Percentiles rank a stretch among this genome's conserved stretches.
These are phyloP conservation scores for Pelargonium australe DNA, from an alignment of 441 rosid genomes.

Conservation along the genomic window DNA sequence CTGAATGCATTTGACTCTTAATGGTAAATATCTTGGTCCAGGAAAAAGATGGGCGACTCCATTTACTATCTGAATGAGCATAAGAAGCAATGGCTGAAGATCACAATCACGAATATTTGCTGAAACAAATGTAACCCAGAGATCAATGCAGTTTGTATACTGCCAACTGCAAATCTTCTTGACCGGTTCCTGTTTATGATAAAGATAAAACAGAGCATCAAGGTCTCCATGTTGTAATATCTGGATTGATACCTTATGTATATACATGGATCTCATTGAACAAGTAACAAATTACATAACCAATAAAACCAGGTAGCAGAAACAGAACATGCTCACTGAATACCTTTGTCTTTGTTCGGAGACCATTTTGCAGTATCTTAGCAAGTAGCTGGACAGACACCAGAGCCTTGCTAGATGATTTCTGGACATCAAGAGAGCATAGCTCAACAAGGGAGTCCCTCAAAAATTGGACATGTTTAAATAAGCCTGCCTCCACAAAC, in stretches of 20 bases:
- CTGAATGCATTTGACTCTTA: constrained; percentile 70
- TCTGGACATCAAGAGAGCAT: constrained; percentile 73
- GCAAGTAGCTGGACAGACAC: constrained; percentile 63
- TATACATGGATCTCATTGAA: constrained; percentile 3
- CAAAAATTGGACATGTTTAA: constrained; percentile 42
- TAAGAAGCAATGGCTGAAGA: constrained; percentile 56
- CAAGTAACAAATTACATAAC: constrained; percentile 3
- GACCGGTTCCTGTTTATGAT: constrained; percentile 43
- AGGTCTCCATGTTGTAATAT: background rate
- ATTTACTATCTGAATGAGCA: constrained; percentile 63
- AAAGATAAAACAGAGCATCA: constrained; percentile 16
- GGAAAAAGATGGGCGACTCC: constrained; percentile 70
- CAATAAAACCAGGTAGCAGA: constrained; percentile 8
- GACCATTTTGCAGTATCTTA: constrained; percentile 59
- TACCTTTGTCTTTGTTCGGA: constrained; percentile 73
- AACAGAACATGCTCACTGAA: constrained; percentile 1
- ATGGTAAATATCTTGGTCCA: constrained; percentile 84
- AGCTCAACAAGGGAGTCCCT: constrained; percentile 63
- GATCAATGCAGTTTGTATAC: constrained; percentile 66
- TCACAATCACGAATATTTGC: constrained; percentile 47
- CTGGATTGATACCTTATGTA: background rate
- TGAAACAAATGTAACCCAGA: constrained; percentile 77
- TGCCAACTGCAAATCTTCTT: constrained; percentile 76
- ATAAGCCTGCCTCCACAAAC: constrained; percentile 41
- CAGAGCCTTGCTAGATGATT: constrained; percentile 52